Evolutionary conservation across 2,329 filamentous ascomycete species (phyloP).

Genomic region (Chalaropsis ovoidea): DNA sequence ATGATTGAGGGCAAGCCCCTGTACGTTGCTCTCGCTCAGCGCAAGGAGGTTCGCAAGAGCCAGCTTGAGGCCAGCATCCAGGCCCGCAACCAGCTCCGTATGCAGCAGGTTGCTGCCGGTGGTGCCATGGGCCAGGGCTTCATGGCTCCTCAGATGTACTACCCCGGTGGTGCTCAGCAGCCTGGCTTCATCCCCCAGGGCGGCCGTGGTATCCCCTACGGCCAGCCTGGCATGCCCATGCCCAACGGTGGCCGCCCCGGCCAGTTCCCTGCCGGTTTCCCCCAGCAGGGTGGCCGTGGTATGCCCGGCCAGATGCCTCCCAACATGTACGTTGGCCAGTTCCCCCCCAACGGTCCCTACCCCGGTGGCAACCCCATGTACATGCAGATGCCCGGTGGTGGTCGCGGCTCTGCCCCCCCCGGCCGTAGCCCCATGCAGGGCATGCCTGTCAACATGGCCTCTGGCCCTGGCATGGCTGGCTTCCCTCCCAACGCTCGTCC

Average conservation of each 20-base stretch:
- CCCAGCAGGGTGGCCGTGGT: slow-evolving; percentile 77
- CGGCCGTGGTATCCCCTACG: slow-evolving; percentile 57
- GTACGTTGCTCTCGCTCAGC: slow-evolving; percentile 95
- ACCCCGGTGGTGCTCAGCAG: slow-evolving; percentile 63
- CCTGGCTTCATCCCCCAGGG: slow-evolving; percentile 56
- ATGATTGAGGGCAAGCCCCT: slow-evolving; percentile 96
- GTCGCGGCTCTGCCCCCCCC: slow-evolving; percentile 53
- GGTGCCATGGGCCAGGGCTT: slow-evolving; percentile 79
- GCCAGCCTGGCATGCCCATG: slow-evolving; percentile 55
- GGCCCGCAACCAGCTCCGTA: slow-evolving; percentile 94
- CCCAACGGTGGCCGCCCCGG: slow-evolving; percentile 73
- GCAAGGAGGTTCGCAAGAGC: slow-evolving; percentile 98
- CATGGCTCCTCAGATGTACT: slow-evolving; percentile 90
- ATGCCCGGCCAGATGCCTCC: slow-evolving; percentile 80
- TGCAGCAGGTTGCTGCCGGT: slow-evolving; percentile 91
- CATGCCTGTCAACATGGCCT: slow-evolving; percentile 56
- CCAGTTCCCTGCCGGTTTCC: slow-evolving; percentile 74
- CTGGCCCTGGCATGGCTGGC: slow-evolving; percentile 45
- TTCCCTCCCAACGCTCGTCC: slow-evolving; percentile 48
- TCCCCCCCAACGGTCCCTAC: slow-evolving; percentile 65
- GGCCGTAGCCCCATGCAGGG: slow-evolving; percentile 64
- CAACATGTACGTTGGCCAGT: slow-evolving; percentile 73
- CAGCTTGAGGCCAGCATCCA: slow-evolving; percentile 99
- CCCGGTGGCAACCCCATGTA: slow-evolving; percentile 70
- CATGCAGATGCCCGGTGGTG: slow-evolving; percentile 63